Evolutionary conservation across 2,329 filamentous ascomycete species (phyloP), one percentile per base, ranked within the genome.

Genomic region (Dactylellina parvicollis): DNA sequence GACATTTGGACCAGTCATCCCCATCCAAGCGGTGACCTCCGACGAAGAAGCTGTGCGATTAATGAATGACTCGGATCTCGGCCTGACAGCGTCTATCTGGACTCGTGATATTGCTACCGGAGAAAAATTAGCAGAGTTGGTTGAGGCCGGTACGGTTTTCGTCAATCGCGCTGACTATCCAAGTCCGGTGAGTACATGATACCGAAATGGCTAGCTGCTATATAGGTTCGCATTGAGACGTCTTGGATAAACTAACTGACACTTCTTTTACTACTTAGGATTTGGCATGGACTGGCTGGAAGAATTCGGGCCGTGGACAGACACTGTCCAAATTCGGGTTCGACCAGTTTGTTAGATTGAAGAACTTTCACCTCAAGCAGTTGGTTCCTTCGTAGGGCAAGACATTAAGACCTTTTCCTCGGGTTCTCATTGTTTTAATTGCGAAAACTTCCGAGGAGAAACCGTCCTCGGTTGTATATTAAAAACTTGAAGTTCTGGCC

Each of bases 221-320:
- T 28, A 32, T 14, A 44, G n/a, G 2, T 14, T 56, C 34, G 47
- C 20, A 18, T 38, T 14, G 30, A 65, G 28, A 65, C 30, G 16
- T 32, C 36, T n/a, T 52, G 22, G 28, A 38, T 49, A 14, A 55
- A 34, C 38, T 24, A 40, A 52, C 76, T 79, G 42, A 65, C 20
- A 67, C 77, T 77, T 69, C 78, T 57, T 70, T 71, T 46, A 77
- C 42, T 50, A 66, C 71, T 60, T 77, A 94, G 91, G 92, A 96
- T 81, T 86, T 96, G 76, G 92, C 92, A n/a, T 96, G 92, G 92
- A 95, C 93, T 1, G 94, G 94, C 9, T 97, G 92, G 92, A 98
- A 98, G 84, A 92, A 96, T 80, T 96, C 92, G 73, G 94, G 94
- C 76, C 93, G 91, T 81, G 94, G 94, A 20, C 90, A 93, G 77